These are phyloP conservation scores for Wickerhamomyces sydowiorum DNA, from an alignment of 805 yeast species.

Conservation along the genomic window DNA sequence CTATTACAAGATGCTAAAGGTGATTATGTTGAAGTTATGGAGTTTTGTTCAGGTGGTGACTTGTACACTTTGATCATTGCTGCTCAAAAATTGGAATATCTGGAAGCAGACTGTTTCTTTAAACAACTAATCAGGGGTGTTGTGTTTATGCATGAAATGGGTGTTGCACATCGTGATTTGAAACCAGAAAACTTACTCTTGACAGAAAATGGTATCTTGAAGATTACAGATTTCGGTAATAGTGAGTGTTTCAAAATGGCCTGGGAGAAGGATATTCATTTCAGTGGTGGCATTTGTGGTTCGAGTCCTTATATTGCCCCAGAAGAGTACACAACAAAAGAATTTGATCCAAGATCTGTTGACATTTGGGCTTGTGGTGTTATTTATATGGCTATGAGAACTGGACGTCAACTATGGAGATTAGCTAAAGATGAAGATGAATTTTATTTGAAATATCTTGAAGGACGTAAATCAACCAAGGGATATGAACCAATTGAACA, in stretches of 20 bases:
- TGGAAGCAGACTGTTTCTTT: conserved; percentile 87
- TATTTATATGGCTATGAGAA: conserved; percentile 88
- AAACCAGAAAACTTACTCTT: conserved; percentile 82
- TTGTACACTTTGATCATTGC: conserved; percentile 68
- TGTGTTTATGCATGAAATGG: conserved; percentile 83
- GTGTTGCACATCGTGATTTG: conserved; percentile 84
- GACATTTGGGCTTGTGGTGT: conserved; percentile 95
- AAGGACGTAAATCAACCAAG: conserved; percentile 70
- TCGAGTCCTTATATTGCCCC: conserved; percentile 90
- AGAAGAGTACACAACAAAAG: conserved; percentile 60
- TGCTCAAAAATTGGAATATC: conserved; percentile 70
- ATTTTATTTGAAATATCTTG: conserved; percentile 67
- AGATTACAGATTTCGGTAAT: conserved; percentile 86
- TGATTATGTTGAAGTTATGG: conserved; percentile 83
- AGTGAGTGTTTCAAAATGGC: conserved; percentile 81
- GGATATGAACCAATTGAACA: conserved; percentile 92
- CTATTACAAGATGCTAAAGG: conserved; percentile 76
- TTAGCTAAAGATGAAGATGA: conserved; percentile 77
- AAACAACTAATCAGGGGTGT: conserved; percentile 83
- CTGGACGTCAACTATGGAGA: conserved; percentile 92
- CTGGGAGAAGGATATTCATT: conserved; percentile 68
- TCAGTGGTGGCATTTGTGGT: conserved; percentile 76
- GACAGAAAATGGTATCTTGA: conserved; percentile 65
- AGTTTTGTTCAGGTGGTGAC: conserved; percentile 79
- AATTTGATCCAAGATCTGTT: conserved; percentile 76